Percentiles rank a stretch among this genome's conserved stretches.
phyloP scores from a whole-genome alignment of 1,284 basidiomycete genomes.

The Peniophora sp. region DNA sequence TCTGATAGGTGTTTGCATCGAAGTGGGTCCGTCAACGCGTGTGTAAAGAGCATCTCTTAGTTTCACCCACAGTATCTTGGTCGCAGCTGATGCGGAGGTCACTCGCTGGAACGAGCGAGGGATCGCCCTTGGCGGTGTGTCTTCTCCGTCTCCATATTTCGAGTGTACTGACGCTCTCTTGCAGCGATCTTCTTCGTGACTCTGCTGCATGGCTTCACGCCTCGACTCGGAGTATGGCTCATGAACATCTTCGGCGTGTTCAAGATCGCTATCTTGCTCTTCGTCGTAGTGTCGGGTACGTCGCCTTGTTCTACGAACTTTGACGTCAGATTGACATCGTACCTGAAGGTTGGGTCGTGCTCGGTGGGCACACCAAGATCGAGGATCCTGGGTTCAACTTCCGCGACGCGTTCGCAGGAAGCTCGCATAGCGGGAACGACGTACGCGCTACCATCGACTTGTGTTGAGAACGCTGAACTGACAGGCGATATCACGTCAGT shows the following conservation, averaged over 20 bases:
- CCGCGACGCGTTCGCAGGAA: slow-evolving; percentile 37
- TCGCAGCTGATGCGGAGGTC: slow-evolving; percentile 32
- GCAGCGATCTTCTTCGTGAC: slow-evolving; percentile 36
- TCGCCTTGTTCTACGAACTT: slow-evolving; percentile 3
- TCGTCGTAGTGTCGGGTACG: slow-evolving; percentile 31
- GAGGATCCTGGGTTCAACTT: slow-evolving; percentile 38
- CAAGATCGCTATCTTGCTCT: slow-evolving; percentile 32
- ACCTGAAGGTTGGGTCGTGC: slow-evolving; percentile 36
- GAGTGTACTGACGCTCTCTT: not conserved
- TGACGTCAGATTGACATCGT: not conserved
- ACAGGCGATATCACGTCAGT: no score
- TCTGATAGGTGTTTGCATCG: slow-evolving; percentile 9
- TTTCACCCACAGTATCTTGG: slow-evolving; percentile 32
- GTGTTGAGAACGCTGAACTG: no score
- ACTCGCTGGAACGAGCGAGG: slow-evolving; percentile 45
- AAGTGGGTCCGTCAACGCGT: slow-evolving; percentile 7
- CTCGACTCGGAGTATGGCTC: slow-evolving; percentile 33
- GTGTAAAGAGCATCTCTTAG: not conserved
- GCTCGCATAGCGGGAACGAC: slow-evolving; percentile 36
- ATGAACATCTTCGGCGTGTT: slow-evolving; percentile 43
- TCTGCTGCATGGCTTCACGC: slow-evolving; percentile 37
- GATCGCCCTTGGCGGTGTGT: slow-evolving; percentile 46
- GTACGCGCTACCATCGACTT: slow-evolving; percentile 17
- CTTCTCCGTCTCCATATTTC: not conserved
- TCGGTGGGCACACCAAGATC: slow-evolving; percentile 38